Percentiles rank a stretch among this genome's conserved stretches.
These are phyloP conservation scores for Pseudocercospora macadamiae DNA, from an alignment of 2,329 filamentous ascomycete species.

Conservation along the genomic window DNA sequence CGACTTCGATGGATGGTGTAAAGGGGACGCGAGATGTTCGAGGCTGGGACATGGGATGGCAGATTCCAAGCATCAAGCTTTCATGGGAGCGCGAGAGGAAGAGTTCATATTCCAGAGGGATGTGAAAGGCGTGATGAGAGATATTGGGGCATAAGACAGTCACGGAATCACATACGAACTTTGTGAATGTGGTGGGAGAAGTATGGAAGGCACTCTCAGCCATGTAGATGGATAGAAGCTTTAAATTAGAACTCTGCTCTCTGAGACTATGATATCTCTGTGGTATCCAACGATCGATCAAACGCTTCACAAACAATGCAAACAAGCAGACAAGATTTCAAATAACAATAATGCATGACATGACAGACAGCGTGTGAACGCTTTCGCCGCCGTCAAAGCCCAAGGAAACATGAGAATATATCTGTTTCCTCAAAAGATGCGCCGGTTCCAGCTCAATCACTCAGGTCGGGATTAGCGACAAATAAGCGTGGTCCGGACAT, in stretches of 20 bases:
- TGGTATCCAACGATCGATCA: conserved; percentile 13
- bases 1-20: no score
- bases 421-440: neutral
- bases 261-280: conserved; percentile 7
- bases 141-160: no score
- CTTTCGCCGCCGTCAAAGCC: neutral
- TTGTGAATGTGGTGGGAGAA: no score
- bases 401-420: neutral
- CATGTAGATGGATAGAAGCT: no score
- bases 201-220: no score
- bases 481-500: conserved; percentile 72
- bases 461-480: conserved; percentile 80
- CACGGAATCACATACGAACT: neutral
- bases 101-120: no score
- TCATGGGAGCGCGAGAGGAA: no score
- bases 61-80: neutral
- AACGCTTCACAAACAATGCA: conserved; percentile 13
- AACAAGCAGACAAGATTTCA: neutral
- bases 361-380: conserved; percentile 5
- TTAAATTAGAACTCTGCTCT: neutral
- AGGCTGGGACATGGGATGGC: neutral
- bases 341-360: neutral
- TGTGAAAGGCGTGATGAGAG: no score
- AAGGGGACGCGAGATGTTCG: neutral
- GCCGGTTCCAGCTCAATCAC: conserved; percentile 41